A percentile compares a stretch with the other conserved stretches of the same genome.
These are phyloP conservation scores for Penicillium fimorum DNA, from an alignment of 495 filamentous ascomycete genomes.

Conservation along the genomic window DNA sequence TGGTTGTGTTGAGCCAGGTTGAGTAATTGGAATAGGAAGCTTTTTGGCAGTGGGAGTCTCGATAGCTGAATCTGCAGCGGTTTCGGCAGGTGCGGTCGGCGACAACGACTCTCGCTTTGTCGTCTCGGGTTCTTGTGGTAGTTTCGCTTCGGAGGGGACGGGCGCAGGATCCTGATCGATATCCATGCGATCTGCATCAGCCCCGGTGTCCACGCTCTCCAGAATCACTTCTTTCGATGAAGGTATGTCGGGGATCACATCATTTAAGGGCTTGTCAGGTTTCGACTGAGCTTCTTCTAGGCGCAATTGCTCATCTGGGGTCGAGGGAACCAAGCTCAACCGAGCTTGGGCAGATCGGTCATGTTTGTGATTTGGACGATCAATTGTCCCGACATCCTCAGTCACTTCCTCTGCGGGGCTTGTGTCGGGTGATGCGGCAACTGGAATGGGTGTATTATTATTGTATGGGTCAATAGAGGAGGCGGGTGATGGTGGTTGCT, in stretches of 20 bases:
- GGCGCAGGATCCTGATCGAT: conserved; percentile 18
- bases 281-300: conserved; percentile 50
- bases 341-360: conserved; percentile 21
- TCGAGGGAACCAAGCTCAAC: conserved; percentile 36
- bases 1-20: conserved; percentile 33
- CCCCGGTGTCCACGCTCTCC: conserved; percentile 20
- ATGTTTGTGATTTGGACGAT: conserved; percentile 25
- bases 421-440: conserved; percentile 41
- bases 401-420: conserved; percentile 41
- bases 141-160: conserved; percentile 14
- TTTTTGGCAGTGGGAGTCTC: conserved; percentile 15
- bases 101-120: conserved; percentile 16
- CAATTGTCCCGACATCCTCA: conserved; percentile 25
- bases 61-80: conserved; percentile 12
- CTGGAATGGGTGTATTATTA: conserved; percentile 42
- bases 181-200: conserved; percentile 28
- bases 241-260: conserved; percentile 5
- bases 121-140: conserved; percentile 9
- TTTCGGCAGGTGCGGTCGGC: conserved; percentile 16
- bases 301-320: conserved; percentile 50
- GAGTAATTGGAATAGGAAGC: conserved; percentile 20
- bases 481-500: conserved; percentile 46
- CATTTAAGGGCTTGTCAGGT: conserved; percentile 27
- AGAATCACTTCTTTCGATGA: conserved; percentile 29
- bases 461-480: conserved; percentile 45